Evolutionary conservation across 169 alveolate genomes (phyloP).

Genomic region (Plasmodium inui): DNA sequence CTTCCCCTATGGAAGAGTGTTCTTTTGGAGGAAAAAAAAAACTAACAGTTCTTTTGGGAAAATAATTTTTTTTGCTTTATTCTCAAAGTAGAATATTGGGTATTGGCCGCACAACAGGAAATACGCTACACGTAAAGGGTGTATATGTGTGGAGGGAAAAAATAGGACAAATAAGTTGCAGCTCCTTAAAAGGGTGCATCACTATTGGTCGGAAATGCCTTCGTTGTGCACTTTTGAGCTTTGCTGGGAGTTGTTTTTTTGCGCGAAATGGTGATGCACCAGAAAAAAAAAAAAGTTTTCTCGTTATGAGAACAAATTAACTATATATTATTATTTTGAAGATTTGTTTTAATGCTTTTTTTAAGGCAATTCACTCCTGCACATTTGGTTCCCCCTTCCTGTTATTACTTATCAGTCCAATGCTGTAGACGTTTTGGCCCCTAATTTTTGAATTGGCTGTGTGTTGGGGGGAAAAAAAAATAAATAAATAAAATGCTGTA

Average conservation of each 20-base stretch:
- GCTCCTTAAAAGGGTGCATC: background rate
- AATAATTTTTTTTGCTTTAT: slow-evolving; percentile 6
- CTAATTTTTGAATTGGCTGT: slow-evolving; percentile 22
- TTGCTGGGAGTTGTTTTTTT: background rate
- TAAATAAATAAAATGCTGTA: background rate
- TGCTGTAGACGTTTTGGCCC: slow-evolving; percentile 38
- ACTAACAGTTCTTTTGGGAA: slow-evolving; percentile 6
- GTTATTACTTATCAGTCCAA: slow-evolving; percentile 60
- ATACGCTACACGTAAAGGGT: slow-evolving; percentile 20
- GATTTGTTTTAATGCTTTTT: background rate
- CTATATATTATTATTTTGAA: background rate
- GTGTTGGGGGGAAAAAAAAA: background rate
- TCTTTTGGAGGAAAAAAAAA: background rate
- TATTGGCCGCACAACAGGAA: slow-evolving; percentile 41
- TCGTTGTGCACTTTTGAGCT: background rate
- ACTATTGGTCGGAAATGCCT: background rate
- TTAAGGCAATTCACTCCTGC: background rate
- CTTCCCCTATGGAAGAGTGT: background rate
- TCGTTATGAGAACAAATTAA: background rate
- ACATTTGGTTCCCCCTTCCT: background rate
- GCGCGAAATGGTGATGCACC: background rate
- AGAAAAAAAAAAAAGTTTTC: background rate
- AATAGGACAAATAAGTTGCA: background rate
- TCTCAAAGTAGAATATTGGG: slow-evolving; percentile 24
- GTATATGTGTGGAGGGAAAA: background rate